Evolutionary conservation across 2,329 filamentous ascomycete genomes (phyloP).

Genomic region (Penicillium sp.): DNA sequence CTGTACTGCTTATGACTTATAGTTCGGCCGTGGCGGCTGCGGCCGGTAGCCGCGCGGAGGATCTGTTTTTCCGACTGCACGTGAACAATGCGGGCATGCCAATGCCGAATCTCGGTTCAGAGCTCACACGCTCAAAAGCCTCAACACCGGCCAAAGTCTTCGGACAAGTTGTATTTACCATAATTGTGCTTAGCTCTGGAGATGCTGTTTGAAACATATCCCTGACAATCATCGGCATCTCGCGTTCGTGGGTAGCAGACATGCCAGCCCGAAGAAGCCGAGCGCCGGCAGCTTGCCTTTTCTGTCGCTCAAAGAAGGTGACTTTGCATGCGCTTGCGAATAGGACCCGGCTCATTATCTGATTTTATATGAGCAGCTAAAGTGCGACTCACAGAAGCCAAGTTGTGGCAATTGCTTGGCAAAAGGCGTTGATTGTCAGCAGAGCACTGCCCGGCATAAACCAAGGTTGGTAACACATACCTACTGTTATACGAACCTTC

Average conservation of each 20-base stretch:
- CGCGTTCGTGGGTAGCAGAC: neutral
- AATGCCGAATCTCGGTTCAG: constrained; percentile 1
- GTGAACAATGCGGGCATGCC: neutral
- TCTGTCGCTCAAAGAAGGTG: constrained; percentile 47
- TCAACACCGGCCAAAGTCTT: neutral
- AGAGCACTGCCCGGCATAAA: constrained; percentile 45
- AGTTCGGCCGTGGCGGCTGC: neutral
- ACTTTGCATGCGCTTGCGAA: neutral
- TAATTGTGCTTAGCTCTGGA: neutral
- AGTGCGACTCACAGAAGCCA: constrained; percentile 56
- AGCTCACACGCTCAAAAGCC: neutral
- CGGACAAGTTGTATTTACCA: neutral
- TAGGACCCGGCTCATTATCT: neutral
- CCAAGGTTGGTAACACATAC: constrained; percentile 25
- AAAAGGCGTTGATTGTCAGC: constrained; percentile 54
- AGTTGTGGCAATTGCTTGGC: constrained; percentile 55
- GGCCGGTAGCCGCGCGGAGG: neutral
- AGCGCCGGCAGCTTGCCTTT: constrained; percentile 43
- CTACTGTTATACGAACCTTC: neutral
- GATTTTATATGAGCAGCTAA: constrained; percentile 47
- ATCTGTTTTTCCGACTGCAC: constrained; percentile 6
- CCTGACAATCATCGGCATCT: neutral
- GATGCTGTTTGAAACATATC: neutral
- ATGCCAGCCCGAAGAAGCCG: constrained; percentile 32
- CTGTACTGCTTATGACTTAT: neutral